Evolutionary conservation across 805 yeast species (phyloP), one percentile per base, ranked within the genome.

Genomic region (Lipomyces lipofer): DNA sequence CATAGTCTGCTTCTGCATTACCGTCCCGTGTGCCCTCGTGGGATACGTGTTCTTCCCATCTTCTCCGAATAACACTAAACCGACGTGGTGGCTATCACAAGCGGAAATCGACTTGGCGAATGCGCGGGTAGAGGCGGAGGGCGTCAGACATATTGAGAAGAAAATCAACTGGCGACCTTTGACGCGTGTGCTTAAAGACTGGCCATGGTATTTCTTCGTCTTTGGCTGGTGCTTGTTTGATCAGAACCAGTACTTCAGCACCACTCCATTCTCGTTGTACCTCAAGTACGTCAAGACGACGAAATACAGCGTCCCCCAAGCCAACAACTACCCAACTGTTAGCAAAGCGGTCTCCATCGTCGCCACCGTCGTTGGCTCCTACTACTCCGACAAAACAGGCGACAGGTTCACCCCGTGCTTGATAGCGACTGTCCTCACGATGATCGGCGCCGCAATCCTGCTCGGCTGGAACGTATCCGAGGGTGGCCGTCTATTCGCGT

Each of bases 361-460:
- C 49, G 81, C 90, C 0, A 91, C 94, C 1, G 58, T 83, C 0
- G 55, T 82, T 0, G 40, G 40, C 13, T 36, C 40, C 15, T 56
- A 50, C 36, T 56, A 56, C 35, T 39, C 60, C 3, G 60, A 56
- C 44, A 56, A 56, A 29, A 56, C 60, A 9, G 53, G 53, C 36
- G 60, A 56, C 43, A 46, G 57, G 4, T 56, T 43, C 38, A n/a
- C 47, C 5, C 60, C 60, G 3, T 84, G 88, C 59, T 75, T 91
- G 58, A 82, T 91, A 47, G 83, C 83, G 55, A 82, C 91, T 1
- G 86, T 95, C 0, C 72, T 90, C 59, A 80, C 83, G 9, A 78
- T 90, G 60, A 88, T 85, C 66, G 73, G 92, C 0, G 68, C 86
- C 40, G 81, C 88, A 63, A 82, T 85, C 6, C 75, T 83, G 43